Percentiles rank a stretch among this genome's conserved stretches.
These are phyloP conservation scores for Avena sativa DNA, from an alignment of 176 grass and related monocot species.

Conservation along the genomic window DNA sequence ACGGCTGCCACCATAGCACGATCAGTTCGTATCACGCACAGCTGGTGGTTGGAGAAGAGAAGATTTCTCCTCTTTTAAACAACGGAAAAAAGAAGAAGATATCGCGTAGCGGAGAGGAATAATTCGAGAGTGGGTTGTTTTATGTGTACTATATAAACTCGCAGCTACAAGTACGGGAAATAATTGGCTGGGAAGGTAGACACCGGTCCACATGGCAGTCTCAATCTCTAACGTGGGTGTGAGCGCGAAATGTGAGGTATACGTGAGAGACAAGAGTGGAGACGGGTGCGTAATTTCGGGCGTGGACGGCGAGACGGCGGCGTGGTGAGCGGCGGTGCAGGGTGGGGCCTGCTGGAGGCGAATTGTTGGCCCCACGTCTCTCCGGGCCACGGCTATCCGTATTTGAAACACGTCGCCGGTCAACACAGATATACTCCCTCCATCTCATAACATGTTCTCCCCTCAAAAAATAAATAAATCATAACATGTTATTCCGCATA, in stretches of 20 bases:
- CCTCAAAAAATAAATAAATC: too few relatives aligned
- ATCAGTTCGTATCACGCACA: neutral
- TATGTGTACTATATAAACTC: neutral
- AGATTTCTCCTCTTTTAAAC: constrained; percentile 19
- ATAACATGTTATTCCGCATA: too few relatives aligned
- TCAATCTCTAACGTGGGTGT: neutral
- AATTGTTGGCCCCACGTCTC: constrained; percentile 26
- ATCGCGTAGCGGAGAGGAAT: constrained; percentile 1
- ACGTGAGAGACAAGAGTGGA: neutral
- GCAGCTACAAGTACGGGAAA: neutral
- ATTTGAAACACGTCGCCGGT: neutral
- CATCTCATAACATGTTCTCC: too few relatives aligned
- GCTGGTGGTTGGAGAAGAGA: neutral
- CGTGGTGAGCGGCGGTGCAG: neutral
- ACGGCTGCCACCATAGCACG: constrained; percentile 44
- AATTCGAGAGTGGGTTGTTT: neutral
- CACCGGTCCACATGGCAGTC: neutral
- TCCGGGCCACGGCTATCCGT: neutral
- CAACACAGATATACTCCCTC: too few relatives aligned
- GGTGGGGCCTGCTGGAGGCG: neutral
- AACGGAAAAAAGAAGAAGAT: neutral
- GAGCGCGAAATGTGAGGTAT: neutral
- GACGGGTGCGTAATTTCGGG: constrained; percentile 42
- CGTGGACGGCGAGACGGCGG: constrained; percentile 36
- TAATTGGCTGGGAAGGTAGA: neutral